phyloP scores from a whole-genome alignment of 2,329 filamentous ascomycete genomes.

The Myriosclerotinia curreyana region DNA sequence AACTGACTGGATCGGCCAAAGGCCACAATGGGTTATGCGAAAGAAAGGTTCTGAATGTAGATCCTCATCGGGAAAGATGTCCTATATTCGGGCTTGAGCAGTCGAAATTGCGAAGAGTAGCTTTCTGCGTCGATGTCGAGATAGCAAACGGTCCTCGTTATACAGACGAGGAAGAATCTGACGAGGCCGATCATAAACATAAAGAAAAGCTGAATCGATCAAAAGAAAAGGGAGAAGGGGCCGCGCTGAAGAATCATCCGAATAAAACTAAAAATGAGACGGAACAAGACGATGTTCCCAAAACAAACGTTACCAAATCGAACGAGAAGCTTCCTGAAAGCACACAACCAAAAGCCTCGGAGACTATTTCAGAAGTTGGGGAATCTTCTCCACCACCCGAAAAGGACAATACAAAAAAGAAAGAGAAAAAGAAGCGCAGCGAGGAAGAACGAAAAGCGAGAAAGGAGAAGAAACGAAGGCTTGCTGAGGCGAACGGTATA shows the following conservation, averaged over 20 bases:
- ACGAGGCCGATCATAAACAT: conserved; percentile 46
- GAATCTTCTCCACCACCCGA: conserved; percentile 31
- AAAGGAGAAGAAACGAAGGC: conserved; percentile 81
- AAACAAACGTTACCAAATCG: conserved; percentile 38
- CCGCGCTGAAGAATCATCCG: conserved; percentile 67
- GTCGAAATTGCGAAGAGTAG: conserved; percentile 78
- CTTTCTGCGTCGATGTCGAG: conserved; percentile 96
- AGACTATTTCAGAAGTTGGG: conserved; percentile 15
- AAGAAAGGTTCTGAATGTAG: conserved; percentile 79
- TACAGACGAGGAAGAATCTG: conserved; percentile 59
- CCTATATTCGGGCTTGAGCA: conserved; percentile 74
- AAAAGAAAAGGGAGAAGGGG: conserved; percentile 69
- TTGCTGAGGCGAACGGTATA: conserved; percentile 82
- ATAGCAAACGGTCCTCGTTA: conserved; percentile 87
- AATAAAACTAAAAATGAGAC: conserved; percentile 59
- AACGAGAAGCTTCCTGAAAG: conserved; percentile 44
- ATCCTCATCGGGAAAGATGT: conserved; percentile 75
- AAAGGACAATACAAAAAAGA: conserved; percentile 63
- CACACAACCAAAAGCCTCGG: conserved; percentile 40
- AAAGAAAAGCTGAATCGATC: conserved; percentile 63
- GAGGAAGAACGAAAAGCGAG: conserved; percentile 90
- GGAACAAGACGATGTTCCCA: conserved; percentile 46
- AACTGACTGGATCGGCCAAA: conserved; percentile 42
- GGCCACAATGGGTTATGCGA: conserved; percentile 71
- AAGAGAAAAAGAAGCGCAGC: conserved; percentile 93